Evolutionary conservation across 2,329 filamentous ascomycete genomes (phyloP).

Genomic region (Xylaria sp.): DNA sequence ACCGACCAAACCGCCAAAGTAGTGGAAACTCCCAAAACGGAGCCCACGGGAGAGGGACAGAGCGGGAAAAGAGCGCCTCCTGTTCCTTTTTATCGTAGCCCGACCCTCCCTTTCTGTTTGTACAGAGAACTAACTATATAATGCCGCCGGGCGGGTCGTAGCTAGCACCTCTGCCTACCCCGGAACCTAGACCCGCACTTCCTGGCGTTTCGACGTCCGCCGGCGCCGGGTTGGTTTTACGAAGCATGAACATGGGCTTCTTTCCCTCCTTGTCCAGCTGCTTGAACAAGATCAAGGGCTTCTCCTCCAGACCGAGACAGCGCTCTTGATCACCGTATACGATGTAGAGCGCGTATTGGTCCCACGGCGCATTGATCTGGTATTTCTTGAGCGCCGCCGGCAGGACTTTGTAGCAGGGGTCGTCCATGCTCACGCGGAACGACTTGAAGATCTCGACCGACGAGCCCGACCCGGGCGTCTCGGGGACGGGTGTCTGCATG

Average conservation of each 20-base stretch:
- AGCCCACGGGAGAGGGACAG: slow-evolving; percentile 1
- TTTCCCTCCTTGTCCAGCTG: slow-evolving; percentile 96
- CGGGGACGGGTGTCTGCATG: slow-evolving; percentile 69
- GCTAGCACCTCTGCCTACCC: slow-evolving; percentile 55
- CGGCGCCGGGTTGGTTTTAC: slow-evolving; percentile 69
- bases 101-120: not conserved
- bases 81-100: not conserved
- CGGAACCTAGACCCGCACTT: slow-evolving; percentile 62
- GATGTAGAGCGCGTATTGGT: slow-evolving; percentile 97
- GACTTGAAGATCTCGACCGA: slow-evolving; percentile 98
- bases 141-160: slow-evolving; percentile 71
- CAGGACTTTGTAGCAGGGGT: slow-evolving; percentile 96
- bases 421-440: slow-evolving; percentile 97
- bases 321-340: slow-evolving; percentile 99
- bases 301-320: slow-evolving; percentile 90
- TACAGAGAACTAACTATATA: slow-evolving; percentile 56
- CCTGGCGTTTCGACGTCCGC: slow-evolving; percentile 62
- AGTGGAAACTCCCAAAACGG: slow-evolving; percentile 1
- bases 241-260: slow-evolving; percentile 99
- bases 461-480: slow-evolving; percentile 66
- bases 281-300: slow-evolving; percentile 95
- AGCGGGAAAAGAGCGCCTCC: not conserved
- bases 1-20: not conserved
- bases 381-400: slow-evolving; percentile 97
- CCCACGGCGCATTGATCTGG: slow-evolving; percentile 97